phyloP scores from a whole-genome alignment of 1,284 basidiomycete genomes.

The Cryptococcus depauperatus region DNA sequence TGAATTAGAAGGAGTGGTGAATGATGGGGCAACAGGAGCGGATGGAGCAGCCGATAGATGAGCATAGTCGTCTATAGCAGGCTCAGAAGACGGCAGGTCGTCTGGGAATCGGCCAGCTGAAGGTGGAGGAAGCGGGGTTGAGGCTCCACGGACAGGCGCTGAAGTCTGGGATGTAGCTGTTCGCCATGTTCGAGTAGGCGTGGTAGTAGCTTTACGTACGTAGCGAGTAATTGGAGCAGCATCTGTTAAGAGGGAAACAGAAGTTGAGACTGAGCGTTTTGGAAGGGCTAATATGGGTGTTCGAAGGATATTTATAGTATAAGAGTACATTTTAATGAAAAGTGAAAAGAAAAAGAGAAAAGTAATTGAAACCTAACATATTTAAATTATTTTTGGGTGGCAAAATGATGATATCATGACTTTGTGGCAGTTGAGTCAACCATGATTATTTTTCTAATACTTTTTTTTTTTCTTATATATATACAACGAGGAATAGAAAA shows the following conservation, averaged over 20 bases:
- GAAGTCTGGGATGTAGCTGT: conserved; percentile 1
- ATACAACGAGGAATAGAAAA: too few relatives aligned
- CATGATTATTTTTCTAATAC: too few relatives aligned
- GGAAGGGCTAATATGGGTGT: too few relatives aligned
- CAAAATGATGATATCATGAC: too few relatives aligned
- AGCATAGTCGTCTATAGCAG: conserved; percentile 16
- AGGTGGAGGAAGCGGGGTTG: conserved; percentile 6
- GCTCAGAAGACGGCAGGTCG: conserved; percentile 14
- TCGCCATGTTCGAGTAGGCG: neutral
- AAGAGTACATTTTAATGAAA: too few relatives aligned
- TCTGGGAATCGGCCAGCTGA: conserved; percentile 6
- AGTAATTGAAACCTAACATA: too few relatives aligned
- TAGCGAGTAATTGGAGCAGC: conserved; percentile 8
- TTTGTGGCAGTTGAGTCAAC: too few relatives aligned
- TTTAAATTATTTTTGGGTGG: too few relatives aligned
- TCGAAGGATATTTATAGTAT: too few relatives aligned
- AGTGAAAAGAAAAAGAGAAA: too few relatives aligned
- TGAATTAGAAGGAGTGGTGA: conserved; percentile 5
- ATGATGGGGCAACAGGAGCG: conserved; percentile 1
- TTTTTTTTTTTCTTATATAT: too few relatives aligned
- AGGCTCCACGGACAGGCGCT: neutral
- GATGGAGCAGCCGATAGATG: conserved; percentile 11
- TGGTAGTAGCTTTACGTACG: conserved; percentile 1
- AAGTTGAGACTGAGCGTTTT: conserved; percentile 6
- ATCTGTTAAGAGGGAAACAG: conserved; percentile 4